A percentile compares a stretch with the other conserved stretches of the same genome.
phyloP scores from a whole-genome alignment of 2,329 filamentous ascomycete genomes.

The Aspergillus neoniger region DNA sequence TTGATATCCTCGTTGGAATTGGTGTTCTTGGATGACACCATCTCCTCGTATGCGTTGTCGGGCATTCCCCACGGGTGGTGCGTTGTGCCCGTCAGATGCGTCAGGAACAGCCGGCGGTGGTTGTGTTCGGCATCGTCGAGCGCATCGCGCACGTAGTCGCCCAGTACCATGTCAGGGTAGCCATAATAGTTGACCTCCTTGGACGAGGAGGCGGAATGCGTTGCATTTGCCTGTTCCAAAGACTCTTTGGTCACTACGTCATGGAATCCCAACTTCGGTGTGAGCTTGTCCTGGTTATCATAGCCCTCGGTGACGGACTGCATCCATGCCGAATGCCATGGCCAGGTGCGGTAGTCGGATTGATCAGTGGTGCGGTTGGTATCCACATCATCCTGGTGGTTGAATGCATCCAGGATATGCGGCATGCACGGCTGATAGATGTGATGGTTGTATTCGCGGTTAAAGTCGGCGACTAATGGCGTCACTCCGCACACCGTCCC shows the following conservation, averaged over 20 bases:
- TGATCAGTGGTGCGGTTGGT: slow-evolving; percentile 16
- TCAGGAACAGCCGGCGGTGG: slow-evolving; percentile 36
- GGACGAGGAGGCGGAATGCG: slow-evolving; percentile 29
- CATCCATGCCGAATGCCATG: slow-evolving; percentile 38
- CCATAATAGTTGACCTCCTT: slow-evolving; percentile 38
- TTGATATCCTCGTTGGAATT: slow-evolving; percentile 27
- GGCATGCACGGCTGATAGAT: slow-evolving; percentile 51
- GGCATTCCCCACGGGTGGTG: slow-evolving; percentile 38
- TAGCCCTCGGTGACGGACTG: slow-evolving; percentile 36
- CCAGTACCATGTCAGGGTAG: slow-evolving; percentile 34
- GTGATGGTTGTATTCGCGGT: slow-evolving; percentile 45
- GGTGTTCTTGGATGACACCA: slow-evolving; percentile 22
- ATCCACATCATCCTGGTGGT: slow-evolving; percentile 25
- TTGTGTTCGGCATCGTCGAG: slow-evolving; percentile 34
- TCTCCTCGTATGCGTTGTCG: slow-evolving; percentile 26
- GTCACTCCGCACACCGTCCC: slow-evolving; percentile 48
- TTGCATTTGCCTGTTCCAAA: slow-evolving; percentile 26
- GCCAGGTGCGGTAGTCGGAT: slow-evolving; percentile 33
- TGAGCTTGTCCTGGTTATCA: slow-evolving; percentile 33
- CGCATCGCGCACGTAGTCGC: slow-evolving; percentile 36
- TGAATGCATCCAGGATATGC: slow-evolving; percentile 34
- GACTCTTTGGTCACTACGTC: slow-evolving; percentile 31
- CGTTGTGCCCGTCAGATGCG: slow-evolving; percentile 37
- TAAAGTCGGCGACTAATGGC: slow-evolving; percentile 47
- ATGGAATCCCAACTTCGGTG: slow-evolving; percentile 30